Evolutionary conservation across 1,284 basidiomycete genomes (phyloP).

Genomic region (Mycena sp.): DNA sequence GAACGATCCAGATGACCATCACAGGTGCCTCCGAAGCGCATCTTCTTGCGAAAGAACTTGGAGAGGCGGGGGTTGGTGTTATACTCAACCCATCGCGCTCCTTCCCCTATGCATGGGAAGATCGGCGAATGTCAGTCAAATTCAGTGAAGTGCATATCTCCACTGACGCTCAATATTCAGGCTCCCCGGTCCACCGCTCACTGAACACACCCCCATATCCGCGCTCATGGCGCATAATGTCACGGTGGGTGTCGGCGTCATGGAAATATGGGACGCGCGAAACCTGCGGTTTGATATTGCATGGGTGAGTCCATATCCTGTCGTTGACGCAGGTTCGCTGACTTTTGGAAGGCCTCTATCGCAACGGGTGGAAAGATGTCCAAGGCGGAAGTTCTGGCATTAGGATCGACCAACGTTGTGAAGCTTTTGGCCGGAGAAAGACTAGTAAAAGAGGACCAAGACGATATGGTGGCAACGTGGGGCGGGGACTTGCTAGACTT

Average conservation of each 20-base stretch:
- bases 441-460: constrained; percentile 40
- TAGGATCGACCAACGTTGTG: constrained; percentile 49
- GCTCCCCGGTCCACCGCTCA: constrained; percentile 73
- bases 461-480: constrained; percentile 66
- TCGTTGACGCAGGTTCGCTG: neutral
- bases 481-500: constrained; percentile 58
- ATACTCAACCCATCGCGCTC: constrained; percentile 68
- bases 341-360: constrained; percentile 44
- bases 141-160: too few relatives aligned
- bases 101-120: constrained; percentile 73
- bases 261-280: constrained; percentile 61
- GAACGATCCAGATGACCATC: constrained; percentile 63
- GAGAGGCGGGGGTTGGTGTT: constrained; percentile 76
- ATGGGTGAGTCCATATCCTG: constrained; percentile 48
- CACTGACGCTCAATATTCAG: constrained; percentile 42
- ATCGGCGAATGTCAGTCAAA: constrained; percentile 43
- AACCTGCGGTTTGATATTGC: constrained; percentile 72
- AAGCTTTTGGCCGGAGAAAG: constrained; percentile 58
- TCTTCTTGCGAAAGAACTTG: constrained; percentile 79
- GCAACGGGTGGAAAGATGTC: constrained; percentile 35
- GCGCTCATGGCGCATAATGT: constrained; percentile 64
- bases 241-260: constrained; percentile 74
- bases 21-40: constrained; percentile 80
- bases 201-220: constrained; percentile 58
- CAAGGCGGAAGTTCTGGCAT: constrained; percentile 34